Percentiles rank a stretch among this genome's conserved stretches.
phyloP scores from a whole-genome alignment of 441 rosid species.

The Populus hybrid region DNA sequence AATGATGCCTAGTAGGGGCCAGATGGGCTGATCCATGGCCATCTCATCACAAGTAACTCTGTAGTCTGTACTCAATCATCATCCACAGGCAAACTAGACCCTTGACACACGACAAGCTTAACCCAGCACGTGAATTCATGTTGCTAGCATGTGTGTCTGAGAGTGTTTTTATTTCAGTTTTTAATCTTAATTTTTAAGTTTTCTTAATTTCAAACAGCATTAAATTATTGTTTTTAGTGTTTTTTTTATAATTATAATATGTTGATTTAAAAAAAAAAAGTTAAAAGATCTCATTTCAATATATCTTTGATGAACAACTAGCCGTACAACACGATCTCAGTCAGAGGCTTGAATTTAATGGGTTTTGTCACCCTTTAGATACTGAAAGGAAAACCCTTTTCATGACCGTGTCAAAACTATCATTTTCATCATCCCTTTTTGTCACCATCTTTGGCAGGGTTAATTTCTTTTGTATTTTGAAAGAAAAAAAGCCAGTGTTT shows the following conservation, averaged over 20 bases:
- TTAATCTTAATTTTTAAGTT: too few relatives aligned
- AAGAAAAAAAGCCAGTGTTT: neutral
- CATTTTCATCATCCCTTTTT: neutral
- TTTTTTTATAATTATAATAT: too few relatives aligned
- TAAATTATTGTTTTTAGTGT: too few relatives aligned
- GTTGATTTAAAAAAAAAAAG: too few relatives aligned
- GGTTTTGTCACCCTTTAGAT: neutral
- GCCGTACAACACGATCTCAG: too few relatives aligned
- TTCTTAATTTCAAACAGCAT: too few relatives aligned
- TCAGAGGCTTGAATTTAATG: neutral
- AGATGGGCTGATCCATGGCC: neutral
- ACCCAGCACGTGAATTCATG: neutral
- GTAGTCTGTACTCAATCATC: neutral
- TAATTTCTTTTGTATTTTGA: neutral
- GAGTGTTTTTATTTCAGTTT: too few relatives aligned
- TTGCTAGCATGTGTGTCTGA: neutral
- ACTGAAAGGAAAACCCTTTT: neutral
- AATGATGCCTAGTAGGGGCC: neutral
- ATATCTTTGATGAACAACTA: neutral
- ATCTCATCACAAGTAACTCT: neutral
- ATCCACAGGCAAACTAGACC: neutral
- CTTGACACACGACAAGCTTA: neutral
- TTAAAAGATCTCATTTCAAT: too few relatives aligned
- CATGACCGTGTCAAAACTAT: neutral
- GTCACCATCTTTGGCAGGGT: neutral